Percentiles rank a stretch among this genome's conserved stretches.
phyloP scores from a whole-genome alignment of 306 rosid genomes.

The Citrullus colocynthis region DNA sequence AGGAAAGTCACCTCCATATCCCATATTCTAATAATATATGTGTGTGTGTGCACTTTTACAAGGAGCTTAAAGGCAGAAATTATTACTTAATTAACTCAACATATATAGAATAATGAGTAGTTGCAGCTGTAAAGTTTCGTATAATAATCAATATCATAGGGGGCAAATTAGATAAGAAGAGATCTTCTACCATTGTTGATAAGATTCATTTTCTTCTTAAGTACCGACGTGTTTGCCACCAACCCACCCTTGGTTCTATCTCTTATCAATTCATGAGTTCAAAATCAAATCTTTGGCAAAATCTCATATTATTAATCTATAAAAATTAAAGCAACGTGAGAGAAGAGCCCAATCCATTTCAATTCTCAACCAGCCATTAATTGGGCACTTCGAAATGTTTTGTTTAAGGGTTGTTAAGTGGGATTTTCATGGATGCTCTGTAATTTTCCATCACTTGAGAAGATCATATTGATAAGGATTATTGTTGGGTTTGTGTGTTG shows the following conservation, averaged over 20 bases:
- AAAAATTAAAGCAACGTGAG: not conserved
- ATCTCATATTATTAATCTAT: not conserved
- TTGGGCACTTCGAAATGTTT: not conserved
- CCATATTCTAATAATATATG: not conserved
- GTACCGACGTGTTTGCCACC: conserved; percentile 2
- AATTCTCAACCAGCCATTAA: not conserved
- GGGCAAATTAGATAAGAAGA: not conserved
- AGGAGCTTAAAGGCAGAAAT: too few species aligned
- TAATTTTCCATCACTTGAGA: not conserved
- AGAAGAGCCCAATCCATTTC: not conserved
- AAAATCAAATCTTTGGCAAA: not conserved
- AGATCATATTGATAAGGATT: not conserved
- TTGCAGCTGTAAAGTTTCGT: not conserved
- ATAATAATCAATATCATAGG: not conserved
- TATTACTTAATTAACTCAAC: too few species aligned
- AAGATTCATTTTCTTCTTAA: not conserved
- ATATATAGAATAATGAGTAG: not conserved
- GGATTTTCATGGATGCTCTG: not conserved
- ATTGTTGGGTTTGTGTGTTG: not conserved
- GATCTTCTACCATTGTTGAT: not conserved
- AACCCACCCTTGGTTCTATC: not conserved
- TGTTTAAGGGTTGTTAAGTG: not conserved
- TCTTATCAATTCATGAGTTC: not conserved
- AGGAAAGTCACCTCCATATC: not conserved
- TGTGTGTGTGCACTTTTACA: not conserved